Base-by-base conservation (phyloP, 2,329 filamentous ascomycete genomes). In the Penicillium sp. region DNA sequence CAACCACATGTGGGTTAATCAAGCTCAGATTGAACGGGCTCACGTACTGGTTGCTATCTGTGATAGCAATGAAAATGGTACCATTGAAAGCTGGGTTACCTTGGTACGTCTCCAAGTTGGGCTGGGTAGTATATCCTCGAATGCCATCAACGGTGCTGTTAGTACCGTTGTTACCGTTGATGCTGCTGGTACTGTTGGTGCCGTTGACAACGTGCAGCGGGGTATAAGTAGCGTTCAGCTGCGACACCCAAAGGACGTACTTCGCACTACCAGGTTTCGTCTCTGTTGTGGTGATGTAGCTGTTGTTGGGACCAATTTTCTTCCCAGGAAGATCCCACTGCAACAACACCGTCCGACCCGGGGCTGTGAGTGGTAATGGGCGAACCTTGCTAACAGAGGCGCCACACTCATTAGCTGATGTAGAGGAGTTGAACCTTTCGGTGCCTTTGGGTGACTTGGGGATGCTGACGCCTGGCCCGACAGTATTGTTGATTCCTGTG, bases 31-130 rank as follows among this genome's bases (percentile, higher is more conserved):
- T 93, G 68, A 87, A 91, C 0, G 87, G 84, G 7, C 87, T 90
- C 3, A 90, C 75, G 53, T 74, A 81, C 0, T 83, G 57, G 56
- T 89, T 77, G 0, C 67, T 64, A 59, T 91, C 87, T 0, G 87
- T 91, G 10, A 95, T 63, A 0, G 82, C 84, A 41, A 94, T 71
- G 63, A 91, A 93, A 69, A 89, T 85, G 4, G 88, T 93, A 0
- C 80, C 84, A 57, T 93, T 93, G 44, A 86, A 75, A 1, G 80
- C 79, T 0, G 83, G 83, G 48, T 89, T 83, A 1, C 81, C 79
- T 51, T 77, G 73, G 62, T 77, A 93, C 0, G 85, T 84, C 33
- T 79, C 77, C 6, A 78, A 73, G 56, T 85, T 79, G 0, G 87
- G 88, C 73, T 94, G 87, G 53, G 83, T 80, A 0, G 87, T 88